A percentile compares a stretch with the other conserved stretches of the same genome.
Conservation (phyloP, 148 eudicot species). For the Talinum fruticosum region DNA sequence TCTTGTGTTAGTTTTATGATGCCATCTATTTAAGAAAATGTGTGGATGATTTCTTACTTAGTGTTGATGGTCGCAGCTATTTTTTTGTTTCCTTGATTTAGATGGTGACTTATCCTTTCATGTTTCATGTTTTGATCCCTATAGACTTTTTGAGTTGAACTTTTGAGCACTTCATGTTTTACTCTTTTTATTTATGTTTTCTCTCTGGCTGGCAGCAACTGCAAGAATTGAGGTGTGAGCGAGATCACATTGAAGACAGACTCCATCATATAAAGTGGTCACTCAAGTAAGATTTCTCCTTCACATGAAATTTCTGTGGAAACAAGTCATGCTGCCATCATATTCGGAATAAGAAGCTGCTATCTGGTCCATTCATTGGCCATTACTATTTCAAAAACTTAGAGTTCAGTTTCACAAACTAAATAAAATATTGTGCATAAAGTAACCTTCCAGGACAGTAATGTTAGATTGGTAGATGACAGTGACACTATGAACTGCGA, state of each 20-base stretch:
- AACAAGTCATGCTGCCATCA: background rate
- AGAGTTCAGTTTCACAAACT: background rate
- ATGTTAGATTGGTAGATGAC: background rate
- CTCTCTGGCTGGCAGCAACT: constrained; percentile 54
- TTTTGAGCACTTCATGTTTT: background rate
- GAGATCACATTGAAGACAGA: constrained; percentile 74
- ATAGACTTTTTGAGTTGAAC: background rate
- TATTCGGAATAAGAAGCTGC: background rate
- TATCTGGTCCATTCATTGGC: background rate
- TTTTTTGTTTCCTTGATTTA: background rate
- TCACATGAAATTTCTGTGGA: background rate
- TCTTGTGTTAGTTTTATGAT: background rate
- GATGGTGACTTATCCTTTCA: background rate
- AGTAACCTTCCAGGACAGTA: background rate
- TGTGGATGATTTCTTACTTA: background rate
- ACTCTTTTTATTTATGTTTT: background rate
- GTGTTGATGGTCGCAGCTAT: background rate
- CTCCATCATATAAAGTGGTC: constrained; percentile 89
- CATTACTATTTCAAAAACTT: background rate
- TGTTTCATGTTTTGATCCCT: background rate
- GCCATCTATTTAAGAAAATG: background rate
- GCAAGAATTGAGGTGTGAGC: constrained; percentile 66
- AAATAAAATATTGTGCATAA: background rate
- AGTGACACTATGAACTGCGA: background rate
- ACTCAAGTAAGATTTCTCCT: constrained; percentile 43